Evolutionary conservation across 345 rosid species (phyloP), one percentile per base, ranked within the genome.

Genomic region (Draba incana): DNA sequence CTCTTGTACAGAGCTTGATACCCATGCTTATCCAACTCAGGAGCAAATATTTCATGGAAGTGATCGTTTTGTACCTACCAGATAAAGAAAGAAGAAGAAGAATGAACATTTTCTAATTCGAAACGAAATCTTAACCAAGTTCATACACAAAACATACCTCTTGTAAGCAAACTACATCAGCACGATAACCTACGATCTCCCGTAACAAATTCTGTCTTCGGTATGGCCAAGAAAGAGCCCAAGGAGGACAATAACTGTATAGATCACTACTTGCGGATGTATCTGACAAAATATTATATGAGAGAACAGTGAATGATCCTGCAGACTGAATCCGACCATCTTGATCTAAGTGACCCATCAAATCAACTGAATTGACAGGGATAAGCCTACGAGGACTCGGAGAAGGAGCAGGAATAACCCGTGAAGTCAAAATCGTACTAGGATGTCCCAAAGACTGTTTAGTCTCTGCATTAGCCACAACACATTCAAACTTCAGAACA

Each of bases 171-270:
- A 95, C 96, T 66, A 95, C 84, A 79, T 95, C 98, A 25, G 99
- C 99, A 53, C 96, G 87, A 65, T 95, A 95, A 37, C 94, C 99
- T 71, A 95, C 92, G 60, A 95, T 89, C 79, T 95, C 99, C 72
- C 98, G 80, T 16, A 95, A 82, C 75, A 95, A 75, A 81, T 94
- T 95, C 74, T 95, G 99, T 47, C 89, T 81, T 43, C 99, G 93
- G 70, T 95, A 95, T 14, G 93, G 86, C 99, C 99, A 95, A 23
- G 99, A 88, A 74, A 95, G 96, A 67, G 99, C 96, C 98, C 99
- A 95, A n/a, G 97, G 85, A 63, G 99, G 99, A 72, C 98, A 94
- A 64, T 87, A 94, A 44, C 96, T 83, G 71, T 91, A 92, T 16
- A 81, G 57, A 54, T 89, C 98, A 42, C 82, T 89, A 60, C 87